These are phyloP conservation scores for Cajanus cajan DNA, from an alignment of 306 rosid genomes.

Conservation along the genomic window DNA sequence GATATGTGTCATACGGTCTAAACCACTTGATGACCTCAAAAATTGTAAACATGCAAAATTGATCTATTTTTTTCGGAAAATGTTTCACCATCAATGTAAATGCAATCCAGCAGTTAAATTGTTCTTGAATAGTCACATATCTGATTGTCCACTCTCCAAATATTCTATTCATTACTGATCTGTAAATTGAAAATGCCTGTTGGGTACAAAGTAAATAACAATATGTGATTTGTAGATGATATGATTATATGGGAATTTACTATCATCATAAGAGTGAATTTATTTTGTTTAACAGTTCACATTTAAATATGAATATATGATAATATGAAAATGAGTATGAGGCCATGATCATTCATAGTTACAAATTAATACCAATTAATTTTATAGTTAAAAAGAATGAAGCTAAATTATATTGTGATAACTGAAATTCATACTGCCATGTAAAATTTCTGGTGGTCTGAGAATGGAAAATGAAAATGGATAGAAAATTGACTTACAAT, in stretches of 20 bases:
- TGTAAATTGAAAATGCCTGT: not conserved
- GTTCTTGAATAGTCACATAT: not conserved
- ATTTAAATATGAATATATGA: not conserved
- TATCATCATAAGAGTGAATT: not conserved
- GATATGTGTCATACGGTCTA: not conserved
- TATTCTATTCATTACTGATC: not conserved
- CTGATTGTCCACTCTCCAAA: not conserved
- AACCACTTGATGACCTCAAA: not conserved
- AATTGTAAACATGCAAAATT: not conserved
- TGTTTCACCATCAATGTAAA: not conserved
- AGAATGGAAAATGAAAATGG: not conserved
- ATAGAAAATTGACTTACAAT: slow-evolving; percentile 45
- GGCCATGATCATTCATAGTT: not conserved
- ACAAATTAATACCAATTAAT: not conserved
- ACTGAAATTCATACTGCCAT: not conserved
- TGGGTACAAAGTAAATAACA: not conserved
- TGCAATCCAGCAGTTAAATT: not conserved
- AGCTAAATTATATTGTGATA: not conserved
- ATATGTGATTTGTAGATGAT: not conserved
- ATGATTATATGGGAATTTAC: not conserved
- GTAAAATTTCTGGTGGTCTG: not conserved
- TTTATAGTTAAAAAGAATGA: not conserved
- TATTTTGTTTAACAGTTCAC: not conserved
- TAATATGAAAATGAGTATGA: not conserved
- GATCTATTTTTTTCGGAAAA: not conserved